A percentile compares a stretch with the other conserved stretches of the same genome.
Evolutionary conservation across 441 rosid genomes (phyloP).

Genomic region (Adansonia rubrostipa): DNA sequence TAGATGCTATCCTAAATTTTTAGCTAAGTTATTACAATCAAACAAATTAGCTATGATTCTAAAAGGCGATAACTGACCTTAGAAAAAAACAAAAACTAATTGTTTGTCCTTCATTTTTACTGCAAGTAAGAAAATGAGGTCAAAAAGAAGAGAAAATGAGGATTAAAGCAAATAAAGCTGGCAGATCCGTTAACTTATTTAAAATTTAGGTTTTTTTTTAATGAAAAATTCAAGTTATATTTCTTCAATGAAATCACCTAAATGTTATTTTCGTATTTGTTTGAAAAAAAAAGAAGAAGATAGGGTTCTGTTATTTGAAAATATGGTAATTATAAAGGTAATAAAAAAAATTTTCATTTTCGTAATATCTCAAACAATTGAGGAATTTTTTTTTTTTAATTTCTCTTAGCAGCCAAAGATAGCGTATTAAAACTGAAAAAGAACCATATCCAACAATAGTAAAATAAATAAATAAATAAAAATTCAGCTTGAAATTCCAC

Average conservation of each 20-base stretch:
- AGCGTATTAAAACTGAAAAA: neutral
- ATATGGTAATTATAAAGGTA: neutral
- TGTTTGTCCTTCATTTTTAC: too few relatives aligned
- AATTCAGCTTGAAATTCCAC: neutral
- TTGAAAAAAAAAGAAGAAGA: neutral
- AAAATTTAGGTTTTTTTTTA: neutral
- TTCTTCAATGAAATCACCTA: neutral
- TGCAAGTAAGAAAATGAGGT: neutral
- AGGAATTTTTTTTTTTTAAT: neutral
- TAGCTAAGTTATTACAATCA: neutral
- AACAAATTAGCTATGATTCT: too few relatives aligned
- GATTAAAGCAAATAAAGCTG: neutral
- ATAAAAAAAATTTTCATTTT: neutral
- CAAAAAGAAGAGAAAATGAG: neutral
- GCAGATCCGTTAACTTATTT: neutral
- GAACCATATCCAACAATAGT: neutral
- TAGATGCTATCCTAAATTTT: neutral
- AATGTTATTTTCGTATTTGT: neutral
- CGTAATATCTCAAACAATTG: neutral
- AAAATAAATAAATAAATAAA: neutral
- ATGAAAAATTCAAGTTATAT: neutral
- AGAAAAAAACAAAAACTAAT: too few relatives aligned
- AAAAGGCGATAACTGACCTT: too few relatives aligned
- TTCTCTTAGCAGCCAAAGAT: neutral
- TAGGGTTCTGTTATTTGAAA: neutral